Base-by-base conservation (phyloP, 192 early-diverging fungal genomes). In the Phlyctochytrium planicorne region DNA sequence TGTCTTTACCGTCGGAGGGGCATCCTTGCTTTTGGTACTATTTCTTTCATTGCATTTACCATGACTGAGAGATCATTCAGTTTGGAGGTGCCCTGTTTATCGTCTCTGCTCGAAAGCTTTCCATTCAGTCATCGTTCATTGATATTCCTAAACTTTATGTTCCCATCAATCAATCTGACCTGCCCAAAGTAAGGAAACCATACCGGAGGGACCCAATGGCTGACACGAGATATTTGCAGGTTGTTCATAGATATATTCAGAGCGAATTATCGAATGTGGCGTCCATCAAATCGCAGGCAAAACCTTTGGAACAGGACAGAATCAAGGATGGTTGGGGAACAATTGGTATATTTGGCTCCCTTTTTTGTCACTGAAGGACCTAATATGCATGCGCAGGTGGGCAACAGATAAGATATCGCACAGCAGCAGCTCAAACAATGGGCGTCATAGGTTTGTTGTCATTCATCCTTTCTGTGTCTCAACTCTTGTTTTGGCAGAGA, bases 131-230 rank as follows among this genome's bases (percentile, higher is more conserved):
- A 1, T 71, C 76, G 1, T 52, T 78, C 2, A 53, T 60, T 1
- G 72, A 74, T 52, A 73, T 74, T 23, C 76, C 76, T 14, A 78
- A 78, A 40, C 36, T 73, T 2, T 78, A 73, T 59, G 62, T 78
- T 1, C 76, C 76, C 23, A 78, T 78, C 67, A 73, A 78, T 63
- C 72, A 59, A 10, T 61, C 67, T 0, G 76, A 78, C 47, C 34
- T 78, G 3, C 72, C 76, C 12, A 74, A 73, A 37, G 69, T 73
- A 62, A 1, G 56, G 17, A 30, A 27, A 24, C 20, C 56, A 62
- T 61, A 71, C 64, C 35, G n/a, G n/a, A n/a, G n/a, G n/a, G n/a
- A n/a, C n/a, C n/a, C n/a, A n/a, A n/a, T n/a, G n/a, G n/a, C n/a
- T n/a, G n/a, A n/a, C n/a, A n/a, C n/a, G n/a, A n/a, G n/a, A n/a